Base-by-base conservation (phyloP, 306 rosid species). In the Sicyos baderoa region DNA sequence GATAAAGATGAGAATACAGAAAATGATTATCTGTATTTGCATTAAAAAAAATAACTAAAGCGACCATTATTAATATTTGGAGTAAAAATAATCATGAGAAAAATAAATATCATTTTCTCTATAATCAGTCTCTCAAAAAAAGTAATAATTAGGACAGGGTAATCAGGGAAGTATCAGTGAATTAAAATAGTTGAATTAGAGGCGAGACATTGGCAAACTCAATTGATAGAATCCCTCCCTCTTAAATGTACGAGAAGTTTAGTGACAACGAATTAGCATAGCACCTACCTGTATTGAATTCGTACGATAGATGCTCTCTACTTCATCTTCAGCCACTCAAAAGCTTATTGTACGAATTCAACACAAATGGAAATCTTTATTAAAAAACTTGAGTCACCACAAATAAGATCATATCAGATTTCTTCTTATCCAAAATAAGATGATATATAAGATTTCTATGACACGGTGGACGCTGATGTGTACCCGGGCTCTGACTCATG, bases 221-320 rank as follows among this genome's bases (percentile, higher is more conserved):
- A 16, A 78, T 86, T 2, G 53, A 54, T 80, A 78, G 45, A 73
- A 81, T 88, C 80, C 89, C n/a, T n/a, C 92, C 84, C 62, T 86
- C 15, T 72, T 79, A 89, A 54, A 91, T 72, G 13, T 81, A 49
- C 15, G 32, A 58, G 23, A 59, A 57, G 81, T 60, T 68, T 75
- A 59, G 84, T 3, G 44, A 58, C 10, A 25, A 72, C 60, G 4
- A 75, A 80, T 1, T 90, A 16, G 16, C 27, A 51, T 25, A 58
- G 23, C 37, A 45, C 55, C 72, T 11, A 23, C 50, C 71, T 45
- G n/a, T 2, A 29, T 29, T 29, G 35, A 2, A 29, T 29, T 29
- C n/a, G n/a, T n/a, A n/a, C n/a, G n/a, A n/a, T n/a, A n/a, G n/a
- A n/a, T n/a, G n/a, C 66, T 42, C 45, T 59, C 13, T n/a, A 13